Percentiles rank a stretch among this genome's conserved stretches.
Evolutionary conservation across 805 yeast genomes (phyloP).

Genomic region (Metschnikowia similis): DNA sequence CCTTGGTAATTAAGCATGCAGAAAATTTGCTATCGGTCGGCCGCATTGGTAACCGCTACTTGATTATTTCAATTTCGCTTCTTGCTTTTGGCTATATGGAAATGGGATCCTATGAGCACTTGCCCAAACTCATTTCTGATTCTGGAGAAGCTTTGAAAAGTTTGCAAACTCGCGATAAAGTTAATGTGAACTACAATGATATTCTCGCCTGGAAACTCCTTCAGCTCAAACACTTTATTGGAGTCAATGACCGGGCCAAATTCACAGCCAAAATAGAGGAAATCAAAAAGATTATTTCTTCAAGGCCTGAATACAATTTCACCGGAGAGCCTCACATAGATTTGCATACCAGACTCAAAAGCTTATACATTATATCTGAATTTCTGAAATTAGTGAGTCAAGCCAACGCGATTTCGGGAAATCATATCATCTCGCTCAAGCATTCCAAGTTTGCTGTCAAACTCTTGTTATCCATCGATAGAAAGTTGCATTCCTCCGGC

Average conservation of each 20-base stretch:
- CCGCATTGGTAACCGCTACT: background rate
- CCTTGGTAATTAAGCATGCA: background rate
- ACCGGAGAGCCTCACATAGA: constrained; percentile 9
- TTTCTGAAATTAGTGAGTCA: constrained; percentile 31
- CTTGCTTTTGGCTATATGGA: constrained; percentile 6
- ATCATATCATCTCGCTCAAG: constrained; percentile 26
- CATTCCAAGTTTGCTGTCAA: constrained; percentile 49
- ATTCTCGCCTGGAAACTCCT: constrained; percentile 24
- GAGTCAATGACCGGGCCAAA: constrained; percentile 14
- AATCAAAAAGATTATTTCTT: constrained; percentile 19
- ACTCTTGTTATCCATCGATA: constrained; percentile 49
- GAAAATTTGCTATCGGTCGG: background rate
- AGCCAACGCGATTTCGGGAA: constrained; percentile 16
- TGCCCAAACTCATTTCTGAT: constrained; percentile 16
- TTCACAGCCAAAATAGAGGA: constrained; percentile 23
- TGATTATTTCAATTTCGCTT: constrained; percentile 4
- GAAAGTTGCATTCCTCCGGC: constrained; percentile 27
- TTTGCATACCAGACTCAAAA: constrained; percentile 21
- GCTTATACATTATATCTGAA: constrained; percentile 28
- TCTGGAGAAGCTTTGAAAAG: constrained; percentile 10
- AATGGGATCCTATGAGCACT: constrained; percentile 1
- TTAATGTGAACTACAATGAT: constrained; percentile 8
- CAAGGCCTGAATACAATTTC: constrained; percentile 28
- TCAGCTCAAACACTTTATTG: constrained; percentile 28
- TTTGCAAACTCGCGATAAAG: background rate